Evolutionary conservation across 148 eudicot genomes (phyloP), one percentile per base, ranked within the genome.

Genomic region (Dysphania ambrosioides): DNA sequence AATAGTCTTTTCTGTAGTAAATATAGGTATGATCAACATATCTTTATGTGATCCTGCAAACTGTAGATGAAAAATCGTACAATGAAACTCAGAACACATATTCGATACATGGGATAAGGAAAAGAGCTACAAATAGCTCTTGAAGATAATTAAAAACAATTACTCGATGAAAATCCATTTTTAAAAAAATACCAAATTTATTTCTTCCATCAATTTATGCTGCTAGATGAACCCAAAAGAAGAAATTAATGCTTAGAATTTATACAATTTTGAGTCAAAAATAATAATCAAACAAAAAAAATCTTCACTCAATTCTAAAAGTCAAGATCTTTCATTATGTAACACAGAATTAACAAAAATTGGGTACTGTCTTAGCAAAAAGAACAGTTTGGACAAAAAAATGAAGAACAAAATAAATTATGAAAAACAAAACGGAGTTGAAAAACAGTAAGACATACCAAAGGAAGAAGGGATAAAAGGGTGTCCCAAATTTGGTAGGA

Each of bases 361-460:
- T 58, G 47, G 75, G n/a, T 34, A 80, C 53, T 35, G 68, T 35
- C 53, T 64, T 61, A 75, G 19, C 27, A 68, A 34, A 68, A 40
- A 71, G 9, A 16, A 44, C 44, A 55, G 70, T 31, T 58, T 32
- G 23, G 23, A 8, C 59, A 7, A 77, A 62, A 47, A 15, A 49
- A 10, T 41, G 21, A 32, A 73, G 34, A 64, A 42, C 56, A 74
- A 57, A 63, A 57, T 26, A 49, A 31, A 11, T 12, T 8, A n/a
- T 40, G 18, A 34, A 6, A 4, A 36, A 40, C 5, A 31, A 18
- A 31, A 18, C 11, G 11, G 13, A 58, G 27, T 24, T 24, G 66
- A 64, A 60, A 16, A 26, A 71, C 16, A 66, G 75, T 58, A 56
- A 40, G 60, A 78, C 81, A 70, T 78, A 78, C 84, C 81, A 49